Percentiles rank a stretch among this genome's conserved stretches.
Evolutionary conservation across 768 basidiomycete species (phyloP).

Genomic region (Xerocomellus chrysenteron): DNA sequence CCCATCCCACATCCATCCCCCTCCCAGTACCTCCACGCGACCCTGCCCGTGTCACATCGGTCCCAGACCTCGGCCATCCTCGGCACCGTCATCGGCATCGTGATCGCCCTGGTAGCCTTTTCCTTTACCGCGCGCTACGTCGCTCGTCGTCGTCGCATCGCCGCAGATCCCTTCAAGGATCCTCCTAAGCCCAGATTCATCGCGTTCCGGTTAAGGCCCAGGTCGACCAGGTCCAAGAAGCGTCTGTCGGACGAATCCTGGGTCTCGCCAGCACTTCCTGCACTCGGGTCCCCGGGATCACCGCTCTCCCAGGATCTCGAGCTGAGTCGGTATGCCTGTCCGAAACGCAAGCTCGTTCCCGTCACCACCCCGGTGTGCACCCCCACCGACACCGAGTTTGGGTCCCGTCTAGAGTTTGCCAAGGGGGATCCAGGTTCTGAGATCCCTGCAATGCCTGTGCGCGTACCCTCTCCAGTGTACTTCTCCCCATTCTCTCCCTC

Average conservation of each 20-base stretch:
- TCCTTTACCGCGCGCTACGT: conserved; percentile 6
- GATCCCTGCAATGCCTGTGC: conserved; percentile 11
- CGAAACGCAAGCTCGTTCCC: conserved; percentile 16
- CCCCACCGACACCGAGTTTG: conserved; percentile 24
- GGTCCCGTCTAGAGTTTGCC: conserved; percentile 2
- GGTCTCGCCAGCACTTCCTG: conserved; percentile 20
- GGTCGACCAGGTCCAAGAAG: conserved; percentile 7
- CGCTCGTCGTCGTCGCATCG: conserved; percentile 11
- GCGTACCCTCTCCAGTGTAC: conserved; percentile 23
- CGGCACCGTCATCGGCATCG: conserved; percentile 16
- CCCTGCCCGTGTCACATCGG: conserved; percentile 3
- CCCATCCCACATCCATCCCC: conserved; percentile 11
- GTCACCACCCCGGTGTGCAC: conserved; percentile 19
- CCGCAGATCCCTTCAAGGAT: conserved; percentile 11
- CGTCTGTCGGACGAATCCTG: conserved; percentile 29
- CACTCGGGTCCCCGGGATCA: conserved; percentile 4
- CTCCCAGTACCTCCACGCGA: conserved; percentile 8
- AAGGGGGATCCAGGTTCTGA: background rate
- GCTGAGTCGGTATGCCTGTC: conserved; percentile 5
- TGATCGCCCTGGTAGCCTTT: conserved; percentile 11
- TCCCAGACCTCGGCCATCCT: conserved; percentile 14
- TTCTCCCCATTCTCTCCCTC: conserved; percentile 22
- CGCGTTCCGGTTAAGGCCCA: background rate
- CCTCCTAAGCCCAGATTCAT: conserved; percentile 4
- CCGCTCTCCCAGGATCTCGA: conserved; percentile 12